A percentile compares a stretch with the other conserved stretches of the same genome.
These are phyloP conservation scores for Ilyonectria robusta DNA, from an alignment of 2,329 filamentous ascomycete genomes.

Conservation along the genomic window DNA sequence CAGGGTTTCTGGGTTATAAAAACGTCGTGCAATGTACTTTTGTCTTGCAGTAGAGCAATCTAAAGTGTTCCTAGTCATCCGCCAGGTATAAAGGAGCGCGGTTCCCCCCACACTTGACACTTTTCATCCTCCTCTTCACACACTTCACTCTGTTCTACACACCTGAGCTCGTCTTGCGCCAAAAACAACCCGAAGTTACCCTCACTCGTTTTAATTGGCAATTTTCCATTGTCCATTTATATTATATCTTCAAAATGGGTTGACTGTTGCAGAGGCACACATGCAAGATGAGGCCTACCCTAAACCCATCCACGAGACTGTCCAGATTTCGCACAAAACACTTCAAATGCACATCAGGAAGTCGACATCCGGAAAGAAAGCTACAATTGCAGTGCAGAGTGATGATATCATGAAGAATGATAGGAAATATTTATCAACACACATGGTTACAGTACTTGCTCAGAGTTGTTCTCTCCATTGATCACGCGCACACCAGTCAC, in stretches of 20 bases:
- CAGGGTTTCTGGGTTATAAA: not conserved
- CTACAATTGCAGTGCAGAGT: not conserved
- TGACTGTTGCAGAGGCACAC: no score
- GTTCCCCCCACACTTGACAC: not conserved
- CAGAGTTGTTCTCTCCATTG: not conserved
- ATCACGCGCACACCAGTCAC: not conserved
- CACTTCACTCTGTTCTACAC: not conserved
- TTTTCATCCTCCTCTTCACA: not conserved
- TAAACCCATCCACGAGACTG: not conserved
- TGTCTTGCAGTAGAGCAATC: slow-evolving; percentile 1
- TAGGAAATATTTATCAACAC: not conserved
- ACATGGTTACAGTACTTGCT: not conserved
- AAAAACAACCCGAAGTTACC: no score
- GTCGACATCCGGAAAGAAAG: not conserved
- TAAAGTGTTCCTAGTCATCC: not conserved
- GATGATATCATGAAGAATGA: not conserved
- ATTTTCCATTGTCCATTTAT: not conserved
- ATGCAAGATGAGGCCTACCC: not conserved
- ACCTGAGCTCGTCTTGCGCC: no score
- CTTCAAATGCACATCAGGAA: no score
- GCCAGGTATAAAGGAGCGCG: not conserved
- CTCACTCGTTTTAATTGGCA: not conserved
- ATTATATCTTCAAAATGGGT: not conserved
- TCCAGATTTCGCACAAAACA: not conserved
- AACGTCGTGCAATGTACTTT: slow-evolving; percentile 2